A percentile compares a stretch with the other conserved stretches of the same genome.
Evolutionary conservation across 805 yeast genomes (phyloP).

Genomic region (Saccharomycopsis babjevae): DNA sequence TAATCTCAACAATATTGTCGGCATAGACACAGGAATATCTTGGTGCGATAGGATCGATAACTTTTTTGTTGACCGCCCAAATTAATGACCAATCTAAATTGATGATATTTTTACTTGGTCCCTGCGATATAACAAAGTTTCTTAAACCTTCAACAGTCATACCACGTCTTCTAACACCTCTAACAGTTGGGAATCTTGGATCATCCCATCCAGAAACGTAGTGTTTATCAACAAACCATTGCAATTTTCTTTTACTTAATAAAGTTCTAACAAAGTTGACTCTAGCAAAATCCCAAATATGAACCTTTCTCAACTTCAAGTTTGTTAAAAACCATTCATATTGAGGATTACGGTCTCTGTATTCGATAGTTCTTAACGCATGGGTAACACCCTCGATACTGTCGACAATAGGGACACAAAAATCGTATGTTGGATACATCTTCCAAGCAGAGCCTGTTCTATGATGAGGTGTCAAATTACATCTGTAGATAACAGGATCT

Average conservation of each 20-base stretch:
- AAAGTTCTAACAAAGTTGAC: constrained; percentile 94
- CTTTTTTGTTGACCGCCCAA: constrained; percentile 96
- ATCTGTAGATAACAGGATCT: constrained; percentile 97
- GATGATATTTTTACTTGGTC: constrained; percentile 94
- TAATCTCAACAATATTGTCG: constrained; percentile 58
- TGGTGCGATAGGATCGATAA: constrained; percentile 95
- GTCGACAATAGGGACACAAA: constrained; percentile 97
- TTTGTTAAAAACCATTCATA: constrained; percentile 92
- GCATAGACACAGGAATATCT: constrained; percentile 76
- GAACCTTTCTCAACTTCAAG: constrained; percentile 77
- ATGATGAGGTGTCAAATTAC: constrained; percentile 96
- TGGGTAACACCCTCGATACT: constrained; percentile 96
- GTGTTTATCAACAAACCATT: constrained; percentile 95
- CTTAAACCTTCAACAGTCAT: constrained; percentile 97
- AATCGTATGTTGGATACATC: constrained; percentile 96
- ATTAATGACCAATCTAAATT: constrained; percentile 96
- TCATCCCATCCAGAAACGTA: constrained; percentile 95
- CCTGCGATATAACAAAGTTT: constrained; percentile 88
- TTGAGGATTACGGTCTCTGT: constrained; percentile 97
- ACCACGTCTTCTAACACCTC: constrained; percentile 99
- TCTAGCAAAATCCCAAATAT: constrained; percentile 97
- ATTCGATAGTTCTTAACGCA: constrained; percentile 95
- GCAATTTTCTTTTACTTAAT: constrained; percentile 92
- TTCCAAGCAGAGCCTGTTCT: constrained; percentile 92
- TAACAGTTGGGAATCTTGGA: constrained; percentile 98